phyloP scores from a whole-genome alignment of 768 basidiomycete genomes.

The Tricholoma flavovirens region DNA sequence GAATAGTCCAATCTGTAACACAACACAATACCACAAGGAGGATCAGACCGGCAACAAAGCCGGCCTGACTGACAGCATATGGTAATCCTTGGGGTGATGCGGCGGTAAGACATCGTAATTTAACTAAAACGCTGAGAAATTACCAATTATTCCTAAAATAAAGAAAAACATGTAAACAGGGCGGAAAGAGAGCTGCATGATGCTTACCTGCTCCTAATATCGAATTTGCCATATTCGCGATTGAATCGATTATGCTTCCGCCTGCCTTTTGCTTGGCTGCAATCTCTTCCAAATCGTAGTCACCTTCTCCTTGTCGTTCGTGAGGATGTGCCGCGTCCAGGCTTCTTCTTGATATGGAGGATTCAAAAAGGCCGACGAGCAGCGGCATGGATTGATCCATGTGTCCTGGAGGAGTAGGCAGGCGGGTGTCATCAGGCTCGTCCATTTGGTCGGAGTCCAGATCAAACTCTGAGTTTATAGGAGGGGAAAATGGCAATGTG shows the following conservation, averaged over 20 bases:
- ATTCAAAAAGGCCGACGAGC: slow-evolving; percentile 73
- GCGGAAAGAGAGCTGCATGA: neutral
- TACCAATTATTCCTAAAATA: slow-evolving; percentile 24
- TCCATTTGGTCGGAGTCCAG: slow-evolving; percentile 56
- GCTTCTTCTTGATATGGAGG: slow-evolving; percentile 51
- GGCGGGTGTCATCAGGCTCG: slow-evolving; percentile 56
- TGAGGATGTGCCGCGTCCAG: slow-evolving; percentile 44
- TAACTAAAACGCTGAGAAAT: neutral
- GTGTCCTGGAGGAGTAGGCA: slow-evolving; percentile 27
- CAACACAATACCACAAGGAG: slow-evolving; percentile 74
- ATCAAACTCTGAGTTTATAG: slow-evolving; percentile 59
- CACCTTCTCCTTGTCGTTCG: slow-evolving; percentile 25
- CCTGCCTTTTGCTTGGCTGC: slow-evolving; percentile 61
- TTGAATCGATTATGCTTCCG: slow-evolving; percentile 71
- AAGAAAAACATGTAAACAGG: slow-evolving; percentile 1
- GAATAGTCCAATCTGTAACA: slow-evolving; percentile 97
- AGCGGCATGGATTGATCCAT: slow-evolving; percentile 62
- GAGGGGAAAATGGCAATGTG: slow-evolving; percentile 10
- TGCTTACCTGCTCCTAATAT: slow-evolving; percentile 84
- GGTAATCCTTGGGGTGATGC: slow-evolving; percentile 62
- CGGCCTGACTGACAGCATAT: slow-evolving; percentile 91
- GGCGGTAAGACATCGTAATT: slow-evolving; percentile 7
- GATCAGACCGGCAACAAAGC: slow-evolving; percentile 83
- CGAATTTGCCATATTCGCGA: slow-evolving; percentile 94
- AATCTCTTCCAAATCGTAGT: slow-evolving; percentile 67